Percentiles rank a stretch among this genome's conserved stretches.
phyloP scores from a whole-genome alignment of 2,329 filamentous ascomycete species.

The Elsinoe necatrix region DNA sequence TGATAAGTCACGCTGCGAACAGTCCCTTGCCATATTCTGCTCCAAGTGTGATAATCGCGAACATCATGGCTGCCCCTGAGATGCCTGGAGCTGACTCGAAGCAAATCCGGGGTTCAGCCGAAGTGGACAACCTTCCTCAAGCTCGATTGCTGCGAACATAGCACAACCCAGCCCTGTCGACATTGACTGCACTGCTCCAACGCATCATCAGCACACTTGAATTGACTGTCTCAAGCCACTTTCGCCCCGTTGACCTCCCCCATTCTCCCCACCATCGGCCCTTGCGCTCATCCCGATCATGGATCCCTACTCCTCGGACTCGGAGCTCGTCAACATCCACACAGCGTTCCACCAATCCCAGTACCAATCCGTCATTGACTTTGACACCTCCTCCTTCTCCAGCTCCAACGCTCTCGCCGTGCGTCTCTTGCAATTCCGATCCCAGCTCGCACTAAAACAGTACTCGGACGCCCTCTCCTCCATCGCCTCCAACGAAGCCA shows the following conservation, averaged over 20 bases:
- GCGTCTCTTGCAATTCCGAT: conserved; percentile 69
- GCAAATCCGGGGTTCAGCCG: conserved; percentile 11
- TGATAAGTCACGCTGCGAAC: background rate
- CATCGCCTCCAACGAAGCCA: conserved; percentile 50
- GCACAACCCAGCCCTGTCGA: background rate
- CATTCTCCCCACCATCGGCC: background rate
- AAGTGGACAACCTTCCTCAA: conserved; percentile 14
- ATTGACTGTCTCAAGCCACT: background rate
- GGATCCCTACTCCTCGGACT: conserved; percentile 58
- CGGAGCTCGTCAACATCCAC: conserved; percentile 60
- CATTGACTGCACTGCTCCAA: background rate
- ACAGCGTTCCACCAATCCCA: conserved; percentile 66
- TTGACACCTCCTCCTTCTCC: conserved; percentile 72
- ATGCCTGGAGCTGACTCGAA: conserved; percentile 4
- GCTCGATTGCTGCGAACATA: background rate
- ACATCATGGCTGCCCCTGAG: background rate
- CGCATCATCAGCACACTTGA: background rate
- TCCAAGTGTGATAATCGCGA: background rate
- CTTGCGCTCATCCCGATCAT: conserved; percentile 29
- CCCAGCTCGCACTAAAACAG: conserved; percentile 74
- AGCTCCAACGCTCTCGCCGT: conserved; percentile 68
- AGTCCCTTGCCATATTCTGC: too few relatives aligned
- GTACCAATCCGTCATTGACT: conserved; percentile 78
- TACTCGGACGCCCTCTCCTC: conserved; percentile 29
- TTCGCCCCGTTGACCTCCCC: background rate